phyloP scores from a whole-genome alignment of 176 grass and related monocot genomes.

The Aegilops longissima region DNA sequence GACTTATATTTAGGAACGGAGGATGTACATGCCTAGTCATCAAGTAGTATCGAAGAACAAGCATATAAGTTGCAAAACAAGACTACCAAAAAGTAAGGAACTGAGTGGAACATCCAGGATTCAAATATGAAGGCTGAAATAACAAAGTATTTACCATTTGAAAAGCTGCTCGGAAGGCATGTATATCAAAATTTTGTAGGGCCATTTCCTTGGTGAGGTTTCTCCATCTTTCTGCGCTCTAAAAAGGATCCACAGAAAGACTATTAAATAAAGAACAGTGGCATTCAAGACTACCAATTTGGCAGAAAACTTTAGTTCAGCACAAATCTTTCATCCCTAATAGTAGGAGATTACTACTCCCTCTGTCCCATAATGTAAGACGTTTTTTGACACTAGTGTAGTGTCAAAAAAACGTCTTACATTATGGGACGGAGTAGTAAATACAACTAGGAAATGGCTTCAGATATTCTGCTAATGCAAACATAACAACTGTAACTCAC shows the following conservation, averaged over 20 bases:
- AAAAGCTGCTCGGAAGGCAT: constrained; percentile 90
- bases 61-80: neutral
- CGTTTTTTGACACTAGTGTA: too few relatives aligned
- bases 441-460: neutral
- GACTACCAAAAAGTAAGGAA: constrained; percentile 11
- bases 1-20: too few relatives aligned
- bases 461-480: neutral
- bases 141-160: constrained; percentile 58
- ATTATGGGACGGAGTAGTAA: neutral
- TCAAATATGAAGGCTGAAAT: constrained; percentile 9
- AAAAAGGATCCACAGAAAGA: constrained; percentile 29
- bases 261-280: constrained; percentile 3
- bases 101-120: neutral
- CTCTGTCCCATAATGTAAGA: too few relatives aligned
- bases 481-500: neutral
- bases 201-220: constrained; percentile 73
- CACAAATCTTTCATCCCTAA: neutral
- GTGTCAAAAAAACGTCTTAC: too few relatives aligned
- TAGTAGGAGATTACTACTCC: neutral
- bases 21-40: neutral
- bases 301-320: neutral
- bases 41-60: neutral
- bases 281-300: neutral
- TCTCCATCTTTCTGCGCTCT: constrained; percentile 98
- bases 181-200: constrained; percentile 84